phyloP scores from a whole-genome alignment of 2,329 filamentous ascomycete species.

The Tolypocladium capitatum region DNA sequence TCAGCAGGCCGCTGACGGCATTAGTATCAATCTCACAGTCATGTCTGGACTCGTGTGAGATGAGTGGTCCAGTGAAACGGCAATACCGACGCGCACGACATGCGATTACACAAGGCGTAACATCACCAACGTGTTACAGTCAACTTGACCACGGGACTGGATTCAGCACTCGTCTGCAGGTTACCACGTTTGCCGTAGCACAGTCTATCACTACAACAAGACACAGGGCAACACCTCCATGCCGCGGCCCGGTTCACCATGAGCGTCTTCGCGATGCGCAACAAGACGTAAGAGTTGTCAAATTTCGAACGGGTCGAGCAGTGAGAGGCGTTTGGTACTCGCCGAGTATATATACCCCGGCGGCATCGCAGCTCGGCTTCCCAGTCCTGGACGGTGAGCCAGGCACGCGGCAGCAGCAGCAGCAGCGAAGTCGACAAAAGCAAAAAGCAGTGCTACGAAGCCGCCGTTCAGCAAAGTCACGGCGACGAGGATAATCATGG shows the following conservation, averaged over 20 bases:
- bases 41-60: not conserved
- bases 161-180: not conserved
- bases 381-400: not conserved
- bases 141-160: not conserved
- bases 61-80: not conserved
- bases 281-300: not conserved
- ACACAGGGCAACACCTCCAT: not conserved
- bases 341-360: not conserved
- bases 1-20: too few relatives aligned
- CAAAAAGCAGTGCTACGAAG: not conserved
- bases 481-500: not conserved
- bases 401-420: not conserved
- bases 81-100: not conserved
- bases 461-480: not conserved
- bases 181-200: not conserved
- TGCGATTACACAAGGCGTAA: not conserved
- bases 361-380: not conserved
- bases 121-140: not conserved
- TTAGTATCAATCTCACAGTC: not conserved
- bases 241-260: not conserved
- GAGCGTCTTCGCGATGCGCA: not conserved
- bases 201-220: not conserved
- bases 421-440: not conserved
- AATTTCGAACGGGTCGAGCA: not conserved
- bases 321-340: not conserved